Evolutionary conservation across 495 filamentous ascomycete genomes (phyloP).

Genomic region (Pyronema domesticum): DNA sequence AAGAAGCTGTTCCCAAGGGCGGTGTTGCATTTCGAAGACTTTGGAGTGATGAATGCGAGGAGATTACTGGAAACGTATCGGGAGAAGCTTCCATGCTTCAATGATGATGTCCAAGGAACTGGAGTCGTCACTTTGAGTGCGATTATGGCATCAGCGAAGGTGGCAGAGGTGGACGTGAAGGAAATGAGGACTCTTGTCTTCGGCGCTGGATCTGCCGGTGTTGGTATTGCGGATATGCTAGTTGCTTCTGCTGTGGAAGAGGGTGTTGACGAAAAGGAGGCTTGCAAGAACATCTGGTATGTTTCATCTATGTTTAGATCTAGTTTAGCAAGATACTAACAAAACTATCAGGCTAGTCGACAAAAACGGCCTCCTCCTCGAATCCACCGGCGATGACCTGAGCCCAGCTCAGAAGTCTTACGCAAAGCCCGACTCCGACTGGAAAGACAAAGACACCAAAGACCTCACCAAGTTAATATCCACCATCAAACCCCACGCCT

Average conservation of each 20-base stretch:
- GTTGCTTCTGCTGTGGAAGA: slow-evolving; percentile 45
- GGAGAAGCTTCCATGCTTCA: slow-evolving; percentile 62
- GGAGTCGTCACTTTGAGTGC: slow-evolving; percentile 74
- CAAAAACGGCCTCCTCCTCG: slow-evolving; percentile 58
- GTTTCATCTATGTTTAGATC: slow-evolving; percentile 2
- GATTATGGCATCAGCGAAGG: slow-evolving; percentile 53
- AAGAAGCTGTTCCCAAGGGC: slow-evolving; percentile 57
- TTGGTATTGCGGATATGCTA: slow-evolving; percentile 66
- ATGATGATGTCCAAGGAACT: slow-evolving; percentile 83
- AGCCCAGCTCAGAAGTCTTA: slow-evolving; percentile 49
- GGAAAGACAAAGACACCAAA: slow-evolving; percentile 35
- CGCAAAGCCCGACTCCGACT: slow-evolving; percentile 47
- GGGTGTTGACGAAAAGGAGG: slow-evolving; percentile 51
- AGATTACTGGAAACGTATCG: slow-evolving; percentile 60
- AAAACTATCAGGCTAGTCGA: slow-evolving; percentile 50
- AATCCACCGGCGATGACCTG: slow-evolving; percentile 41
- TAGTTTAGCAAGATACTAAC: background rate
- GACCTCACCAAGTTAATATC: slow-evolving; percentile 51
- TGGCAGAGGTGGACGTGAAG: slow-evolving; percentile 44
- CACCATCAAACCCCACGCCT: slow-evolving; percentile 57
- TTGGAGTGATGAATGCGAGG: slow-evolving; percentile 39
- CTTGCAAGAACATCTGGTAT: slow-evolving; percentile 64
- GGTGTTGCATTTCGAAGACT: slow-evolving; percentile 66
- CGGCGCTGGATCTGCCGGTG: slow-evolving; percentile 55
- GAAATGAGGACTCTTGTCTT: slow-evolving; percentile 59